phyloP scores from a whole-genome alignment of 2,329 filamentous ascomycete genomes.

The Exophiala mesophila region DNA sequence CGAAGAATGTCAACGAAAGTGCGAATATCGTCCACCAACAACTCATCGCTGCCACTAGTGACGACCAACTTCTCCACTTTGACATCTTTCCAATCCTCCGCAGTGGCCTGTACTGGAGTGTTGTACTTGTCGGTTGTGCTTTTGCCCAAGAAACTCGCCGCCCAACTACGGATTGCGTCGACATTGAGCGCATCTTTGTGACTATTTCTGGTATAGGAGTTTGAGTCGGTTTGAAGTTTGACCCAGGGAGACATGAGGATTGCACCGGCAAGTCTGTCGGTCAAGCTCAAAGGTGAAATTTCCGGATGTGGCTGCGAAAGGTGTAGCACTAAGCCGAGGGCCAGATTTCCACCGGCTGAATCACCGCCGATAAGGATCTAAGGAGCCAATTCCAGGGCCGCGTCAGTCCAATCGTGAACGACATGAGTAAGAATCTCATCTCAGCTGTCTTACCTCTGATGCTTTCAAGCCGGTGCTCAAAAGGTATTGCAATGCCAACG shows the following conservation, averaged over 20 bases:
- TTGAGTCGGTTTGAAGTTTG: conserved; percentile 38
- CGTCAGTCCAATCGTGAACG: background rate
- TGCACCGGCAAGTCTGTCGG: conserved; percentile 39
- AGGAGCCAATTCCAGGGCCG: too few relatives aligned
- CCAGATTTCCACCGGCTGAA: conserved; percentile 41
- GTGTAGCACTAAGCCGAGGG: conserved; percentile 17
- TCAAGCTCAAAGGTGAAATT: conserved; percentile 30
- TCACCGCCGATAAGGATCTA: conserved; percentile 40
- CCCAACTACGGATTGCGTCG: conserved; percentile 8
- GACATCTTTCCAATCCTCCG: conserved; percentile 19
- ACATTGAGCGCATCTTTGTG: conserved; percentile 11
- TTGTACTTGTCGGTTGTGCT: conserved; percentile 14
- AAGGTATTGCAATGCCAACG: conserved; percentile 37
- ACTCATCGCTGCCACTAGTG: conserved; percentile 14
- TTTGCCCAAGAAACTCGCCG: conserved; percentile 15
- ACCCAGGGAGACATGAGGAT: conserved; percentile 57
- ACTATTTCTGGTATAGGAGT: conserved; percentile 9
- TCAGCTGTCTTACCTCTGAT: conserved; percentile 17
- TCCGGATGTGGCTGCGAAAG: conserved; percentile 51
- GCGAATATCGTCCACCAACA: conserved; percentile 17
- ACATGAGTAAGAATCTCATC: conserved; percentile 24
- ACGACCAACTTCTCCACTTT: conserved; percentile 18
- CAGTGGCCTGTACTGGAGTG: conserved; percentile 10
- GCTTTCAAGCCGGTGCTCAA: conserved; percentile 22
- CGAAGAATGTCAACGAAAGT: conserved; percentile 7